A percentile compares a stretch with the other conserved stretches of the same genome.
Evolutionary conservation across 306 rosid species (phyloP).

Genomic region (Cicer arietinum): DNA sequence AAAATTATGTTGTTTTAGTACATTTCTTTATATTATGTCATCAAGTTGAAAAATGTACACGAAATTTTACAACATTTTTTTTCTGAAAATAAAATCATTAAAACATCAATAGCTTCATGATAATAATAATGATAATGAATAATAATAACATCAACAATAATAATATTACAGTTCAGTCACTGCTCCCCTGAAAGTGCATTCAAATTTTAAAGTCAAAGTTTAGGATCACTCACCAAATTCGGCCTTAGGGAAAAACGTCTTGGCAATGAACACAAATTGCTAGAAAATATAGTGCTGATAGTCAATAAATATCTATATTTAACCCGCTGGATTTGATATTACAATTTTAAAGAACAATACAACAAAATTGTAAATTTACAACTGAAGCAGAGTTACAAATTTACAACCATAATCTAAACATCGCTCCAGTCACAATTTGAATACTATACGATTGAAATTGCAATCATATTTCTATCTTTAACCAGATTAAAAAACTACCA

Average conservation of each 20-base stretch:
- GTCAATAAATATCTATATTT: slow-evolving; percentile 12
- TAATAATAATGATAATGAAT: too few species aligned
- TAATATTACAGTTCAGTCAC: too few species aligned
- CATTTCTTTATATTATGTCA: too few species aligned
- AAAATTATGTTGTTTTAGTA: too few species aligned
- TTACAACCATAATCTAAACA: slow-evolving; percentile 22
- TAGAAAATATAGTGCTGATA: background rate
- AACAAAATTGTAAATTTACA: slow-evolving; percentile 41
- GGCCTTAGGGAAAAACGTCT: background rate
- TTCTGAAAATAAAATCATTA: too few species aligned
- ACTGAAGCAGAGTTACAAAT: slow-evolving; percentile 39
- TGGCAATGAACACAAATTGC: background rate
- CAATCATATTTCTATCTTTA: slow-evolving; percentile 34
- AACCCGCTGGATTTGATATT: slow-evolving; percentile 1
- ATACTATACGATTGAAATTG: slow-evolving; percentile 40
- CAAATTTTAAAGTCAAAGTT: too few species aligned
- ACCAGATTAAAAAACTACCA: slow-evolving; percentile 15
- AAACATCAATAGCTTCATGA: too few species aligned
- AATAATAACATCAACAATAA: too few species aligned
- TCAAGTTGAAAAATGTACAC: too few species aligned
- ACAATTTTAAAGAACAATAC: slow-evolving; percentile 15
- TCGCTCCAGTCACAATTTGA: slow-evolving; percentile 26
- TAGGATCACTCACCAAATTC: background rate
- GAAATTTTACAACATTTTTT: too few species aligned
- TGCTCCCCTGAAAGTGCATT: too few species aligned